Evolutionary conservation across 1,284 basidiomycete species (phyloP), one percentile per base, ranked within the genome.

Genomic region (Ustilago sp.): DNA sequence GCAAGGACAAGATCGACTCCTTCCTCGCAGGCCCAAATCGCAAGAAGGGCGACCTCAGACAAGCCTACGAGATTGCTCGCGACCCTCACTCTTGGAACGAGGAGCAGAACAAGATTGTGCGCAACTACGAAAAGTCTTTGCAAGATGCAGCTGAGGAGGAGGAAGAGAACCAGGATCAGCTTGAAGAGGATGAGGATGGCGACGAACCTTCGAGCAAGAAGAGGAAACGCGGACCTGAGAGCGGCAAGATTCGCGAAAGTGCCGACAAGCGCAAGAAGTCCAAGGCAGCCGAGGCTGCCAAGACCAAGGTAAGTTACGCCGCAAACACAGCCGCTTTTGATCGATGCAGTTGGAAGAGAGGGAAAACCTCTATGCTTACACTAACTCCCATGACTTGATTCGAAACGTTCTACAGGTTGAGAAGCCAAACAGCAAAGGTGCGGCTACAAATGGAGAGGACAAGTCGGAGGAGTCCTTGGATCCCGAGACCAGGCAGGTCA

Each of bases 21-120:
- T 97, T 91, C 87, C 90, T 97, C 86, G 89, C 80, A 91, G 92
- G 85, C 90, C 90, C 63, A 87, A 88, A 86, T 81, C 87, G 87
- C 86, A 94, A 94, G 88, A 91, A 91, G 84, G 91, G 90, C 43
- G 92, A 94, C 50, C 90, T 98, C 48, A 87, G 92, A 45, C 87
- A 89, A 59, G 94, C 93, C 15, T 98, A 98, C 88, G 89, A 90
- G 79, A 91, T 93, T 78, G 94, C 95, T 6, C 88, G 91, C 54
- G 91, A 96, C 87, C 95, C 95, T 1, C 87, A 87, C 41, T 88
- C 89, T n/a, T 82, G 80, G 80, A 82, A 82, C 57, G 71, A 76
- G n/a, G 74, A 82, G 63, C 73, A 80, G 69, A 79, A 77, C 63
- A 45, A 45, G 38, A 77, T 80, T 15, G 80, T 82, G 11, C 55